Percentiles rank a stretch among this genome's conserved stretches.
phyloP scores from a whole-genome alignment of 768 basidiomycete species.

The Boletus pseudopeckii region DNA sequence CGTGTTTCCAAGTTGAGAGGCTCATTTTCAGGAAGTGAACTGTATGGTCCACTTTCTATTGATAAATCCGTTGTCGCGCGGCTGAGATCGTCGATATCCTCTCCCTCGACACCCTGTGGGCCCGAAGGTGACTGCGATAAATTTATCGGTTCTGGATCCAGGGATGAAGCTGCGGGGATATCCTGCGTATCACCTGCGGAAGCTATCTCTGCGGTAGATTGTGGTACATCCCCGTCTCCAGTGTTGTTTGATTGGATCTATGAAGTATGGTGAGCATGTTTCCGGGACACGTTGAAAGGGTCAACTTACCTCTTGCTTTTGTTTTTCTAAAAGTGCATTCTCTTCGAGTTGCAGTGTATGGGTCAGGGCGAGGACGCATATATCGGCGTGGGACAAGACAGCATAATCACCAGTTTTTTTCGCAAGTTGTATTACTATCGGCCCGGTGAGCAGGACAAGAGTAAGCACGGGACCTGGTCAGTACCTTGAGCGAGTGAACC shows the following conservation, averaged over 20 bases:
- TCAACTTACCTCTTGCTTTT: constrained; percentile 30
- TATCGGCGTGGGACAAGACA: constrained; percentile 86
- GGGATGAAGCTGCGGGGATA: background rate
- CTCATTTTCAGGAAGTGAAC: constrained; percentile 17
- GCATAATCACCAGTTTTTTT: constrained; percentile 96
- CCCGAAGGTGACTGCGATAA: background rate
- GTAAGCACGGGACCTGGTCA: constrained; percentile 15
- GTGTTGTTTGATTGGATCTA: constrained; percentile 7
- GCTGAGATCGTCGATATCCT: constrained; percentile 11
- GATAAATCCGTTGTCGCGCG: constrained; percentile 9
- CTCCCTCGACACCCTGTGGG: background rate
- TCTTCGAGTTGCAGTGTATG: constrained; percentile 66
- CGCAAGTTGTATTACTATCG: constrained; percentile 80
- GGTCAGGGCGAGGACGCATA: constrained; percentile 87
- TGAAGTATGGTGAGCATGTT: background rate
- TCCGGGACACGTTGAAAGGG: background rate
- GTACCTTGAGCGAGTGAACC: constrained; percentile 62
- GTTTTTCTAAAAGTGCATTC: constrained; percentile 25
- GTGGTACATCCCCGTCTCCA: background rate
- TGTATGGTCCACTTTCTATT: constrained; percentile 11
- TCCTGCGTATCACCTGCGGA: constrained; percentile 5
- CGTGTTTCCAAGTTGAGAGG: constrained; percentile 35
- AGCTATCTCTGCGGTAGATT: background rate
- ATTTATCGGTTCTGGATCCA: background rate
- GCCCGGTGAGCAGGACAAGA: constrained; percentile 13